Evolutionary conservation across 345 rosid genomes (phyloP).

Genomic region (Trapa incisa): DNA sequence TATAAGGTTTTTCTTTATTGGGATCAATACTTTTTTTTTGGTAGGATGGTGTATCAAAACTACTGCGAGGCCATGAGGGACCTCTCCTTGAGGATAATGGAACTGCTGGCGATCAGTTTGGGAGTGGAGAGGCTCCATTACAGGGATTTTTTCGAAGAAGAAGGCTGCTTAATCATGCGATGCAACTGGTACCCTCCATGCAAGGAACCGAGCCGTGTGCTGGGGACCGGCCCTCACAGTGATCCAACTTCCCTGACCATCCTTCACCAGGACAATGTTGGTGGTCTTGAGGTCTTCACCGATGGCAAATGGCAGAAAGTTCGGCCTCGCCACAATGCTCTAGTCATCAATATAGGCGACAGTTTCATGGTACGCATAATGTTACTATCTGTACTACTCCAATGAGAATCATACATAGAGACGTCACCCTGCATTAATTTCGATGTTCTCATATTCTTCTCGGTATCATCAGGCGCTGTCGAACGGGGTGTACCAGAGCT

Average conservation of each 20-base stretch:
- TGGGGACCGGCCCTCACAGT: constrained; percentile 19
- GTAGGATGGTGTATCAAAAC: constrained; percentile 12
- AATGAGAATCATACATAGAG: too few relatives aligned
- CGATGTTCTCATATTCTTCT: too few relatives aligned
- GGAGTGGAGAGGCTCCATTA: constrained; percentile 25
- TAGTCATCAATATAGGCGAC: constrained; percentile 49
- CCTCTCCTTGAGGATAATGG: constrained; percentile 17
- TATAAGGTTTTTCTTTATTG: too few relatives aligned
- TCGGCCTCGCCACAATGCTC: constrained; percentile 28
- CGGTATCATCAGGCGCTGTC: constrained; percentile 28
- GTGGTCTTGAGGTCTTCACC: constrained; percentile 35
- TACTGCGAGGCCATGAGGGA: constrained; percentile 24
- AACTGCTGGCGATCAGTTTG: constrained; percentile 26
- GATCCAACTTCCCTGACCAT: constrained; percentile 31
- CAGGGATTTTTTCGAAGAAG: constrained; percentile 22
- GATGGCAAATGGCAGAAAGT: constrained; percentile 26
- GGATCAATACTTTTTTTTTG: too few relatives aligned
- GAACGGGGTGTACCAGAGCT: constrained; percentile 52
- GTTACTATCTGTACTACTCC: too few relatives aligned
- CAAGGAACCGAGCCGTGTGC: constrained; percentile 18
- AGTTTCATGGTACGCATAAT: constrained; percentile 31
- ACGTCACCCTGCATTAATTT: too few relatives aligned
- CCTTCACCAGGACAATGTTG: constrained; percentile 41
- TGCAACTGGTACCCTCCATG: constrained; percentile 44
- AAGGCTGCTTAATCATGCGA: constrained; percentile 27